Percentiles rank a stretch among this genome's conserved stretches.
Conservation (phyloP, 1,139 yeast genomes). For the Saccharomyces hybrid region DNA sequence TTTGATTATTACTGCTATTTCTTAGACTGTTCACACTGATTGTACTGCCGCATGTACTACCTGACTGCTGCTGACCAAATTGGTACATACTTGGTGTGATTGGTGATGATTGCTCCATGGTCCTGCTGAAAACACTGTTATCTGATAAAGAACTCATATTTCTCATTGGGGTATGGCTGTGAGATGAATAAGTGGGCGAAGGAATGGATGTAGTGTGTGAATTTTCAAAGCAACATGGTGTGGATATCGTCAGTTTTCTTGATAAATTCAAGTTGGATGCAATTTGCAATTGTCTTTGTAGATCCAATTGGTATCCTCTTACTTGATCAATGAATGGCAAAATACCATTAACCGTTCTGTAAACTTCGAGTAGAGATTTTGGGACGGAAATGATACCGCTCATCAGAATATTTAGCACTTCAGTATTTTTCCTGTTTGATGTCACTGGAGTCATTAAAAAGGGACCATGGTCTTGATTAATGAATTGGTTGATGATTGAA, state of each 20-base stretch:
- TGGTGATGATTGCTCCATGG: conserved; percentile 22
- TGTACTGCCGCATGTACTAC: conserved; percentile 14
- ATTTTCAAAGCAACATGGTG: conserved; percentile 2
- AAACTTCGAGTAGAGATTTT: conserved; percentile 22
- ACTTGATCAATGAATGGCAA: conserved; percentile 21
- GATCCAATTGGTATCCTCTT: conserved; percentile 18
- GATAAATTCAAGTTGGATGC: conserved; percentile 25
- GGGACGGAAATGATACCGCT: conserved; percentile 24
- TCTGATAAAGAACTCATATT: conserved; percentile 23
- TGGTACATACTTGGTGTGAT: conserved; percentile 26
- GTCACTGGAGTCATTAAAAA: conserved; percentile 27
- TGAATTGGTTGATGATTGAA: conserved; percentile 27
- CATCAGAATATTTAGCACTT: conserved; percentile 23
- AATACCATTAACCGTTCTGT: conserved; percentile 25
- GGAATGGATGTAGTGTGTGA: conserved; percentile 13
- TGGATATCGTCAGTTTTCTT: conserved; percentile 13
- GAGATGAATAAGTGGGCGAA: conserved; percentile 22
- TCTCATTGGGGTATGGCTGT: conserved; percentile 29
- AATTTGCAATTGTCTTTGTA: conserved; percentile 24
- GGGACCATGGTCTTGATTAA: conserved; percentile 29
- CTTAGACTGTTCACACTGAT: conserved; percentile 18
- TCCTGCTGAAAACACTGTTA: conserved; percentile 22
- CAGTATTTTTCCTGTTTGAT: conserved; percentile 21
- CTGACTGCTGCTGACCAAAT: conserved; percentile 13
- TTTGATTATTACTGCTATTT: conserved; percentile 7